A percentile compares a stretch with the other conserved stretches of the same genome.
phyloP scores from a whole-genome alignment of 495 filamentous ascomycete species.

The Xylaria flabelliformis region DNA sequence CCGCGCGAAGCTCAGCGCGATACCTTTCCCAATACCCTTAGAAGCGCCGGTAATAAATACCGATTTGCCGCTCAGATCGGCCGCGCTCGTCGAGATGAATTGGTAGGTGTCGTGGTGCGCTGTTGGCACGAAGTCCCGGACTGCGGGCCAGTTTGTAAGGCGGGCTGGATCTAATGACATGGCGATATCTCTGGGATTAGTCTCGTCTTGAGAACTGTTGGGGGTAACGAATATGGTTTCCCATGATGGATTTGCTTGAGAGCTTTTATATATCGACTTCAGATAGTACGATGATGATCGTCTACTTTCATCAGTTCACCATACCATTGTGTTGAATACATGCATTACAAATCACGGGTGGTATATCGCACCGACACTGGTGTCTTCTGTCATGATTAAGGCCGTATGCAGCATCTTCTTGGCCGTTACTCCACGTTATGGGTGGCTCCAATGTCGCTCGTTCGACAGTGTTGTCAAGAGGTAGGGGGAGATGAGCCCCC shows the following conservation, averaged over 20 bases:
- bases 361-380: neutral
- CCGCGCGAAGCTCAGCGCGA: constrained; percentile 57
- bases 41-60: constrained; percentile 69
- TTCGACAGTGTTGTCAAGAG: neutral
- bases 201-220: neutral
- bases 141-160: constrained; percentile 24
- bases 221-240: neutral
- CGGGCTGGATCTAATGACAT: constrained; percentile 17
- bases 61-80: constrained; percentile 53
- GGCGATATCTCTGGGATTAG: neutral
- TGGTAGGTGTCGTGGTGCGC: constrained; percentile 44
- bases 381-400: neutral
- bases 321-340: neutral
- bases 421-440: neutral
- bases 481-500: neutral
- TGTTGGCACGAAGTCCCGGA: constrained; percentile 29
- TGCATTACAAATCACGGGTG: neutral
- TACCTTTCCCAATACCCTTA: constrained; percentile 69
- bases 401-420: neutral
- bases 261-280: constrained; percentile 6
- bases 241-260: neutral
- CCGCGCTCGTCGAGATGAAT: constrained; percentile 33
- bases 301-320: neutral
- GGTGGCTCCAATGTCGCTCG: neutral
- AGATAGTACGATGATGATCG: too few species aligned